phyloP scores from a whole-genome alignment of 139 green algal genomes.

The Mesostigma viride region DNA sequence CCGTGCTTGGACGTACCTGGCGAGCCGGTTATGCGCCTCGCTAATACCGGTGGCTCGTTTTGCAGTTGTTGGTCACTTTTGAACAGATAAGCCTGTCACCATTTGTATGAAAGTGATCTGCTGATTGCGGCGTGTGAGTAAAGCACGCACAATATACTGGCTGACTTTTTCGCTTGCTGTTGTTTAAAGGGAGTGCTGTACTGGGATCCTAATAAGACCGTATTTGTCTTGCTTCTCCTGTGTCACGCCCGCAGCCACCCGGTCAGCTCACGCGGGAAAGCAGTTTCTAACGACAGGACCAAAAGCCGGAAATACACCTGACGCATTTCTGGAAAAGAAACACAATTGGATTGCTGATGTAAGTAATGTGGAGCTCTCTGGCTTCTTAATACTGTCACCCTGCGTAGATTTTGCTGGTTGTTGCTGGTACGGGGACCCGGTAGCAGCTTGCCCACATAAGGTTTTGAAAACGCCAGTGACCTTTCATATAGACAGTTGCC shows the following conservation, averaged over 20 bases:
- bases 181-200: neutral
- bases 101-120: neutral
- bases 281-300: neutral
- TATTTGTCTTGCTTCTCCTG: neutral
- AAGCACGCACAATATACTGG: neutral
- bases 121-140: neutral
- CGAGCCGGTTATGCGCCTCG: too few relatives aligned
- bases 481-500: neutral
- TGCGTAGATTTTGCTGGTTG: too few relatives aligned
- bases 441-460: neutral
- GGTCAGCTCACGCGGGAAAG: constrained; percentile 12
- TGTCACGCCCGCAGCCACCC: neutral
- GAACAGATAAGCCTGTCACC: neutral
- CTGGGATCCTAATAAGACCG: neutral
- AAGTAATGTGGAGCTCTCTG: too few relatives aligned
- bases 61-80: neutral
- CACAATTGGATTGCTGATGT: constrained; percentile 12
- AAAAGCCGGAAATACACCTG: constrained; percentile 1
- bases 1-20: neutral
- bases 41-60: neutral
- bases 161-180: neutral
- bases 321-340: constrained; percentile 22
- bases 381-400: too few relatives aligned
- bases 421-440: neutral
- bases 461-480: neutral